Evolutionary conservation across 208 protist species (phyloP), one percentile per base, ranked within the genome.

Genomic region (Trypanosoma grayi): DNA sequence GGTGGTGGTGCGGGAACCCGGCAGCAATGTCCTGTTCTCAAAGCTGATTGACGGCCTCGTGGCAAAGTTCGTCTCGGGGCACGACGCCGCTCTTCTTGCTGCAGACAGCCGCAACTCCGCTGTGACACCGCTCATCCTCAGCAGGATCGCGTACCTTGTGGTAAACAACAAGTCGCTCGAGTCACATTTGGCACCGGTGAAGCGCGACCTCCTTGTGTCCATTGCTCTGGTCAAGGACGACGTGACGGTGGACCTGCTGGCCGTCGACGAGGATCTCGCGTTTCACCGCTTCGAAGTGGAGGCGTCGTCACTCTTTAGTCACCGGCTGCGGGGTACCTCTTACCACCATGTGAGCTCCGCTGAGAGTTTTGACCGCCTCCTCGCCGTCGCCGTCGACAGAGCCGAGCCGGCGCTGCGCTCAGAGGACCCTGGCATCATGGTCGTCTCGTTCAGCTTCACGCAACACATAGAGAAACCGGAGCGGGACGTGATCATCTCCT

Each of bases 211-310:
- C 63, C 71, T 79, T 39, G 76, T 88, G 56, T 86, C 81, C 20
- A 92, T 92, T 40, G 66, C 81, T 16, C 79, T 92, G 27, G 70
- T 92, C 57, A 87, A 85, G 66, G 81, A 92, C 53, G 75, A 78
- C 36, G 73, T 86, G 36, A 81, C 77, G 16, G 81, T 77, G 16
- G 85, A 92, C 57, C 58, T 92, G 47, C 58, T 92, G 24, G 74
- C 77, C 28, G 70, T 75, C 44, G 70, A 88, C 24, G 73, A 68
- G n/a, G 69, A 80, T 37, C 57, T 69, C 9, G 62, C 69, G 11
- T 75, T 79, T 55, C 78, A 86, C 53, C 69, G 60, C 34, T 88
- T 87, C 58, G 80, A 81, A 52, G 73, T 92, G 46, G 76, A 92
- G 50, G 46, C 79, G 46, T 78, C 66, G 10, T 74, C 79, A 11